Evolutionary conservation across 495 filamentous ascomycete genomes (phyloP), one percentile per base, ranked within the genome.

Genomic region (Xylaria flabelliformis): DNA sequence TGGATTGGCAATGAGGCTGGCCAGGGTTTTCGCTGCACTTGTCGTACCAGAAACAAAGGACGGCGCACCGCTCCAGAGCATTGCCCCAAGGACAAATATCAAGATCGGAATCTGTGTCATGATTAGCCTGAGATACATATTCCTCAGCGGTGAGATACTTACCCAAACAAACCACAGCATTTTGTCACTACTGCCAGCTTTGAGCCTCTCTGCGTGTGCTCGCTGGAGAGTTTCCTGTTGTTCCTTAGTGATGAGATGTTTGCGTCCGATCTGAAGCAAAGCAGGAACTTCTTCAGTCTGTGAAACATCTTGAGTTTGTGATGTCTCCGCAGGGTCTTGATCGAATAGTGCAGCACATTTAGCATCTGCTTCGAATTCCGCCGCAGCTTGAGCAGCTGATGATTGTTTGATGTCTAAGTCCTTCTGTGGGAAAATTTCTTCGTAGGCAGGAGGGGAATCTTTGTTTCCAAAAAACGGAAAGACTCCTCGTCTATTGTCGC

Each of bases 141-240:
- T 17, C 46, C 42, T 21, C 21, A 41, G 24, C 24, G 19, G 1
- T 24, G 10, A 21, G 46, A 44, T 69, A 78, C 82, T 76, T 88
- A 94, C 93, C 93, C 93, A 97, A 77, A 97, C 85, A 79, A 94
- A 92, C 82, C 92, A 95, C 53, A 97, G 84, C 78, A 94, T 94
- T 74, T 91, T 86, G 78, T 97, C 93, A 72, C 87, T 90, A 53
- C 87, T 88, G 50, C 94, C 82, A 72, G 86, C 88, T 85, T 94
- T 94, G 78, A 94, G 88, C 75, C 91, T 92, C 72, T 87, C 85
- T 42, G 90, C 91, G 78, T 94, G 92, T 61, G 91, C 91, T 59
- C 89, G 85, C 63, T 90, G 81, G 44, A 94, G 84, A 73, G 91
- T 89, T 73, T 91, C 91, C 79, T 92, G 91, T 75, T 95, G 91